These are phyloP conservation scores for Spathaspora hagerdaliae DNA, from an alignment of 805 yeast species.

Conservation along the genomic window DNA sequence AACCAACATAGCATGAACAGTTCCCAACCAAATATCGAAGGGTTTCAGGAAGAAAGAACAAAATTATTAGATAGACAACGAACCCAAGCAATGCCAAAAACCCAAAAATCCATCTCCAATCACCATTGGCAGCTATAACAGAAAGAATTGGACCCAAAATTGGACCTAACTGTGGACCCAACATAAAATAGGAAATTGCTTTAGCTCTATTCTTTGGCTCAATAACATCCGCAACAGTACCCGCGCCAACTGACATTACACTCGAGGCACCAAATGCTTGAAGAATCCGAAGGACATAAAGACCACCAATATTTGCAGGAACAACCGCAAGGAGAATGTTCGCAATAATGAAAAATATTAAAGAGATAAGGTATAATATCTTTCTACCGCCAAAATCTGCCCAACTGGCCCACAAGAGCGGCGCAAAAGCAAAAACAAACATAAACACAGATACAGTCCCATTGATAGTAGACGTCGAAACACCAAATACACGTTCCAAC, in stretches of 20 bases:
- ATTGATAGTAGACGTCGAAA: conserved; percentile 42
- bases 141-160: conserved; percentile 34
- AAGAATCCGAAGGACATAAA: conserved; percentile 27
- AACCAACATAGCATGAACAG: conserved; percentile 18
- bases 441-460: conserved; percentile 57
- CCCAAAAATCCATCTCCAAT: conserved; percentile 35
- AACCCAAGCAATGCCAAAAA: conserved; percentile 25
- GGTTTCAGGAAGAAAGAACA: conserved; percentile 37
- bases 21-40: conserved; percentile 35
- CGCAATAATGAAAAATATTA: conserved; percentile 22
- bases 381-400: conserved; percentile 52
- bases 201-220: conserved; percentile 28
- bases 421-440: conserved; percentile 53
- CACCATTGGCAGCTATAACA: conserved; percentile 18
- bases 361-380: conserved; percentile 23
- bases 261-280: conserved; percentile 38
- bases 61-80: conserved; percentile 18
- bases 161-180: conserved; percentile 39
- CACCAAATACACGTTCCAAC: conserved; percentile 36
- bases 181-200: conserved; percentile 30
- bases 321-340: conserved; percentile 26
- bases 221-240: conserved; percentile 30
- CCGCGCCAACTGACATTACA: conserved; percentile 34
- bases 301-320: conserved; percentile 25
- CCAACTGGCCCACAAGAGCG: conserved; percentile 52